Evolutionary conservation across 2,329 filamentous ascomycete species (phyloP).

Genomic region (Sporothrix protearum): DNA sequence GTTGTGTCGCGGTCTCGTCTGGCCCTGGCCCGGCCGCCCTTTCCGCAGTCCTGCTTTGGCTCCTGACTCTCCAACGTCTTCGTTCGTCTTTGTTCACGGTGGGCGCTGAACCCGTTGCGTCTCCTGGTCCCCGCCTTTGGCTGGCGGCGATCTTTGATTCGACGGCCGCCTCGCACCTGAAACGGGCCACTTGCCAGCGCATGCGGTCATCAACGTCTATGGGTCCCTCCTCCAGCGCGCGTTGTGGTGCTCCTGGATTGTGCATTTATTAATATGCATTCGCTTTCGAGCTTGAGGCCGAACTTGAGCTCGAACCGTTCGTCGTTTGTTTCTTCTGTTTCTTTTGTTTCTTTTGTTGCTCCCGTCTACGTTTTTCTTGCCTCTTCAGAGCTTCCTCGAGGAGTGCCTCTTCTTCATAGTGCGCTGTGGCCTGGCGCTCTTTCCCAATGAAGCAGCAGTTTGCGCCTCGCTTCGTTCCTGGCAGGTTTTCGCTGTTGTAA

Average conservation of each 20-base stretch:
- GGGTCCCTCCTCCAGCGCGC: not conserved
- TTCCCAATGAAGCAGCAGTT: not conserved
- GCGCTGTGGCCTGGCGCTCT: constrained; percentile 3
- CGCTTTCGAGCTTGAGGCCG: not conserved
- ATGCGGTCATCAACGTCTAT: not conserved
- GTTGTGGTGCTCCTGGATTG: constrained; percentile 2
- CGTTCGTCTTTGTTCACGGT: not conserved
- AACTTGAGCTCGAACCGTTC: not conserved
- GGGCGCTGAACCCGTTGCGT: not conserved
- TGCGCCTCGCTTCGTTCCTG: constrained; percentile 7
- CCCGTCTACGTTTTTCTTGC: not conserved
- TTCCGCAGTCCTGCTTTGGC: not conserved
- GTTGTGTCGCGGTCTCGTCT: not conserved
- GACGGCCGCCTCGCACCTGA: constrained; percentile 23
- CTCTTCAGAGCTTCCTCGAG: not conserved
- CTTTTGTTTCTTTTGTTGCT: not conserved
- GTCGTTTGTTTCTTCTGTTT: not conserved
- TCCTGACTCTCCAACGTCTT: not conserved
- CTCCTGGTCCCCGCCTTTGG: not conserved
- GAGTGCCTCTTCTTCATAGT: not conserved
- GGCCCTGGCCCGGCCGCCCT: not conserved
- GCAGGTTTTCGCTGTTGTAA: constrained; percentile 6
- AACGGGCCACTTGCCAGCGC: constrained; percentile 21
- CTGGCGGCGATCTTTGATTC: constrained; percentile 16
- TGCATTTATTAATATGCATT: not conserved